phyloP scores from a whole-genome alignment of 2,329 filamentous ascomycete genomes.

The Setomelanomma holmii region DNA sequence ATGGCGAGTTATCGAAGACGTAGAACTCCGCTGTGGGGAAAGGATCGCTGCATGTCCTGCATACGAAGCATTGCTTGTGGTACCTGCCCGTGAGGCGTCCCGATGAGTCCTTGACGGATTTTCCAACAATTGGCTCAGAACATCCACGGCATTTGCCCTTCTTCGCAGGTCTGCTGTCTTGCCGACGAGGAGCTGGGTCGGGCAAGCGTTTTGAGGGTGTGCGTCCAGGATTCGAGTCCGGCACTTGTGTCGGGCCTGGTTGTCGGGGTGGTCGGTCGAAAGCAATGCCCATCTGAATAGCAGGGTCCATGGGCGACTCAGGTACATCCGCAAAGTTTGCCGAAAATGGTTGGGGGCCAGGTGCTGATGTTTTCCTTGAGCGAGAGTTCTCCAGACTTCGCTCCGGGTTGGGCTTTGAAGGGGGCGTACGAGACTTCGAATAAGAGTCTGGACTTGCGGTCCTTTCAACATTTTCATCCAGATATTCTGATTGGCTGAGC shows the following conservation, averaged over 20 bases:
- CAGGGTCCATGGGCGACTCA: constrained; percentile 51
- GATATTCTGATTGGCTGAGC: constrained; percentile 28
- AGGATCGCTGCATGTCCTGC: constrained; percentile 78
- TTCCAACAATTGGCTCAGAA: constrained; percentile 77
- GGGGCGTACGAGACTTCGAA: constrained; percentile 22
- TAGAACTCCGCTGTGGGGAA: constrained; percentile 93
- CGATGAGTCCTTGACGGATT: constrained; percentile 92
- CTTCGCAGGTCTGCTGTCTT: constrained; percentile 48
- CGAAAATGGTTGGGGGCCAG: constrained; percentile 27
- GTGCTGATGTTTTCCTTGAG: constrained; percentile 21
- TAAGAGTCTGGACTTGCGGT: constrained; percentile 41
- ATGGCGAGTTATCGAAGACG: constrained; percentile 84
- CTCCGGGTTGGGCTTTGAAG: not conserved
- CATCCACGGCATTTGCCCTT: constrained; percentile 88
- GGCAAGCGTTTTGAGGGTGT: constrained; percentile 21
- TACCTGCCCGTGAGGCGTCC: constrained; percentile 91
- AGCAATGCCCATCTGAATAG: constrained; percentile 44
- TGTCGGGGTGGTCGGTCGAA: constrained; percentile 26
- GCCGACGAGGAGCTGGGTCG: constrained; percentile 22
- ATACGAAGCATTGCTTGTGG: constrained; percentile 94
- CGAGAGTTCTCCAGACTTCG: not conserved
- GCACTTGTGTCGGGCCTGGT: constrained; percentile 16
- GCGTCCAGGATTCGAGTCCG: constrained; percentile 16
- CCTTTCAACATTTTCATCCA: constrained; percentile 34
- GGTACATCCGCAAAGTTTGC: constrained; percentile 33